These are phyloP conservation scores for Apophysomyces elegans DNA, from an alignment of 371 early-diverging fungal species.

Conservation along the genomic window DNA sequence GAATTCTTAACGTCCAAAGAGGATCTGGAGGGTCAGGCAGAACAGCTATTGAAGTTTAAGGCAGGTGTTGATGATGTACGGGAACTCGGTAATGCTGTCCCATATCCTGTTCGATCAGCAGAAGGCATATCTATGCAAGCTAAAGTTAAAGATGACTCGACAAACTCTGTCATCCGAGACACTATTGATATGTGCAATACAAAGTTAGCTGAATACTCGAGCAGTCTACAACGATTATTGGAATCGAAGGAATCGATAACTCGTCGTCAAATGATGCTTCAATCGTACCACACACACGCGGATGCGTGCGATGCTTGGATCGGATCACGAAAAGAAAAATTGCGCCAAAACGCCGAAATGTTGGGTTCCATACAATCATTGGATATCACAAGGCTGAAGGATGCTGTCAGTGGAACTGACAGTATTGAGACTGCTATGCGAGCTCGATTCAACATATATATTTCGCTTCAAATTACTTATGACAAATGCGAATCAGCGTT, in stretches of 20 bases:
- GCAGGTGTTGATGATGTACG: constrained; percentile 16
- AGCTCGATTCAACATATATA: constrained; percentile 17
- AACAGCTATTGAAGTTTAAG: constrained; percentile 24
- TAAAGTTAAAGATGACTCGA: constrained; percentile 40
- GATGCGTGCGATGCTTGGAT: constrained; percentile 41
- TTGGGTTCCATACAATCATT: constrained; percentile 25
- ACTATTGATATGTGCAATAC: constrained; percentile 29
- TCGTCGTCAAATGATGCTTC: constrained; percentile 35
- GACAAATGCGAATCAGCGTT: constrained; percentile 26
- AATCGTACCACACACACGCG: constrained; percentile 36
- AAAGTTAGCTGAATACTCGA: constrained; percentile 32
- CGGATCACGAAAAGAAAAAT: constrained; percentile 19
- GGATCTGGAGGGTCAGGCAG: not conserved
- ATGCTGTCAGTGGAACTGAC: constrained; percentile 40
- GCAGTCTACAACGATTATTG: constrained; percentile 29
- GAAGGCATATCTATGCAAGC: constrained; percentile 28
- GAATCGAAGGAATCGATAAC: constrained; percentile 43
- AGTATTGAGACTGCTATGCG: constrained; percentile 33
- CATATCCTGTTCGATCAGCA: constrained; percentile 33
- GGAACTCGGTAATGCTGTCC: constrained; percentile 10
- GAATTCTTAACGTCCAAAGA: constrained; percentile 22
- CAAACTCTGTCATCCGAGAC: constrained; percentile 44
- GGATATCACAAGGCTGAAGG: constrained; percentile 30
- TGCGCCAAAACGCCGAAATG: constrained; percentile 26
- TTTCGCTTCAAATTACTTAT: constrained; percentile 18